Evolutionary conservation across 306 rosid species (phyloP).

Genomic region (Pterocarpus santalinus): DNA sequence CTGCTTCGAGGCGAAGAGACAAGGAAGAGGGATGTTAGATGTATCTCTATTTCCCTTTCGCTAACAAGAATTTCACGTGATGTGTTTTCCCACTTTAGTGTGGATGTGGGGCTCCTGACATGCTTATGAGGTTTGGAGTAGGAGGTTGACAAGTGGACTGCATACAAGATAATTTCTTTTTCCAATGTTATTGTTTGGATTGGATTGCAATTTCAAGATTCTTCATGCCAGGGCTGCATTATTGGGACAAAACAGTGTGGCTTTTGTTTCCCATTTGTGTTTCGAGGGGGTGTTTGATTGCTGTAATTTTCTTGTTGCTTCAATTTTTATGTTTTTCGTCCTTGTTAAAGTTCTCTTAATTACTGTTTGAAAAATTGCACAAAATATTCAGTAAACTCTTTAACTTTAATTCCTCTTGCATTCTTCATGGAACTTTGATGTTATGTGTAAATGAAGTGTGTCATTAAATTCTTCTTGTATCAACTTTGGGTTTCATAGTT

Average conservation of each 20-base stretch:
- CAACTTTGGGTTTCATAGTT: too few relatives aligned
- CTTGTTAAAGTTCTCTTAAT: not conserved
- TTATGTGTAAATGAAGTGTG: slow-evolving; percentile 4
- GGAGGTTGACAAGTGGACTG: slow-evolving; percentile 56
- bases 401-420: not conserved
- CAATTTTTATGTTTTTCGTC: slow-evolving; percentile 33
- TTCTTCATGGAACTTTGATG: slow-evolving; percentile 16
- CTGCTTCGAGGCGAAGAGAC: slow-evolving; percentile 49
- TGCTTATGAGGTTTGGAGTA: slow-evolving; percentile 43
- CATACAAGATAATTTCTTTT: slow-evolving; percentile 22
- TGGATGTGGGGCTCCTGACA: slow-evolving; percentile 54
- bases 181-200: slow-evolving; percentile 42
- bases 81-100: slow-evolving; percentile 56
- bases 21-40: not conserved
- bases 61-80: slow-evolving; percentile 69
- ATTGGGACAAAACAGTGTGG: slow-evolving; percentile 50
- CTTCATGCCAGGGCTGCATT: slow-evolving; percentile 6
- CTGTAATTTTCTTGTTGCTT: slow-evolving; percentile 21
- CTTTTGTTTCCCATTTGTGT: slow-evolving; percentile 46
- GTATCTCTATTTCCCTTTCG: slow-evolving; percentile 34
- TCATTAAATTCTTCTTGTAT: not conserved
- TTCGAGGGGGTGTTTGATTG: slow-evolving; percentile 46
- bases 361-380: slow-evolving; percentile 33
- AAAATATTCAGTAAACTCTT: slow-evolving; percentile 29
- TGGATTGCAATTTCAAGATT: slow-evolving; percentile 50